phyloP scores from a whole-genome alignment of 2,329 filamentous ascomycete species.

The Delphinella strobiligena region DNA sequence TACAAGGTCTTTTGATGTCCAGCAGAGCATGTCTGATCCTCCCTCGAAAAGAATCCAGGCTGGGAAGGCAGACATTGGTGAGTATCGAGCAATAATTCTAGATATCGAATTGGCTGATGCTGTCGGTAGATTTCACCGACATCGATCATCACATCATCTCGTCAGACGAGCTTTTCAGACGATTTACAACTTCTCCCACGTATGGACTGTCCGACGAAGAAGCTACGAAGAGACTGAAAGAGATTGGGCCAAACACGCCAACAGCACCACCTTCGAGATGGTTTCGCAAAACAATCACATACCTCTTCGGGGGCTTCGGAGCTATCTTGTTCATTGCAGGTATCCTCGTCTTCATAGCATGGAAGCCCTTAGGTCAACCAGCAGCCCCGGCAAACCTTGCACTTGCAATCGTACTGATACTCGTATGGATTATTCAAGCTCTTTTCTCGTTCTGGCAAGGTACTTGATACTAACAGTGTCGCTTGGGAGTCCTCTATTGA shows the following conservation, averaged over 20 bases:
- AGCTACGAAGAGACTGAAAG: slow-evolving; percentile 39
- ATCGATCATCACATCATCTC: slow-evolving; percentile 58
- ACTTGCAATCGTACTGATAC: slow-evolving; percentile 58
- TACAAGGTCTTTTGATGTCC: slow-evolving; percentile 29
- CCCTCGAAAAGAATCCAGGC: slow-evolving; percentile 17
- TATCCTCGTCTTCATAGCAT: slow-evolving; percentile 64
- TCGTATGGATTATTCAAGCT: slow-evolving; percentile 52
- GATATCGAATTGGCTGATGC: slow-evolving; percentile 5
- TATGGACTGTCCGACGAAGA: slow-evolving; percentile 51
- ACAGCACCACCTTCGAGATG: slow-evolving; percentile 52
- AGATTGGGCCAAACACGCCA: slow-evolving; percentile 57
- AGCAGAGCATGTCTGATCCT: slow-evolving; percentile 16
- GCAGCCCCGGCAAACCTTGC: slow-evolving; percentile 59
- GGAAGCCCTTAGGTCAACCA: slow-evolving; percentile 64
- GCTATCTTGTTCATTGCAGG: slow-evolving; percentile 55
- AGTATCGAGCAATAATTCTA: slow-evolving; percentile 7
- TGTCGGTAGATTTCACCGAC: slow-evolving; percentile 22
- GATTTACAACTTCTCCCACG: slow-evolving; percentile 43
- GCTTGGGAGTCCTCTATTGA: background rate
- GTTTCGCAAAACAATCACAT: slow-evolving; percentile 47
- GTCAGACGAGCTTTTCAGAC: slow-evolving; percentile 44
- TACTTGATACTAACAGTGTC: background rate
- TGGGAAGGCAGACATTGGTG: slow-evolving; percentile 24
- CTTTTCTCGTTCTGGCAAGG: slow-evolving; percentile 44
- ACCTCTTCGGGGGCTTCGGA: slow-evolving; percentile 70